Evolutionary conservation across 1,139 yeast genomes (phyloP), one percentile per base, ranked within the genome.

Genomic region (Diutina rugosa): DNA sequence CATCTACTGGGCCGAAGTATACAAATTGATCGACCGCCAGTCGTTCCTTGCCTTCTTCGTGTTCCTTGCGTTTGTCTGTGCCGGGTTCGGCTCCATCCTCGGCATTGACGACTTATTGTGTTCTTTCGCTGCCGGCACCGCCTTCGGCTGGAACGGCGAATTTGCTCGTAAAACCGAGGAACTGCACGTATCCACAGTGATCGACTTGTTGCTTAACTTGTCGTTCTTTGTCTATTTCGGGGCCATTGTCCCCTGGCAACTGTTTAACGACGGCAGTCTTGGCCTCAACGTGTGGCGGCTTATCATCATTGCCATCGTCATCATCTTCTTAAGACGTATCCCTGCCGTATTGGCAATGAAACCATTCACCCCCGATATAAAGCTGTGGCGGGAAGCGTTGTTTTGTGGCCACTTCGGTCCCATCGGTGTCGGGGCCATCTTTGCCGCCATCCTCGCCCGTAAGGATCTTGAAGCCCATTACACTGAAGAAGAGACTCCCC

Each of bases 351-450:
- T 91, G 56, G 80, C 82, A 0, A 72, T 89, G 57, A 89, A 89
- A 65, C 90, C 91, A 0, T 67, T 91, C 16, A 86, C 89, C n/a
- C 97, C 98, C 0, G 98, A 91, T 68, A 82, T 93, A 52, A 84
- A 89, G 63, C 83, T 93, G 45, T 91, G 98, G 97, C 81, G 96
- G 69, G 98, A 93, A 67, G 97, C 97, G 0, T 67, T 93, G 7
- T 90, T 93, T 66, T 91, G 96, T 69, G 98, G 98, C 28, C 98
- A 93, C 72, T 93, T 93, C 69, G 99, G 99, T 54, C 99, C 99
- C 9, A 90, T 93, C 67, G 99, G 99, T 57, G 99, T 93, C 10
- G 98, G 98, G 61, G 98, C 98, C 1, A 81, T 93, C 26, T 93
- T 89, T 71, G 96, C 96, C 26, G 84, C 91, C 14, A 86, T 93